phyloP scores from a whole-genome alignment of 345 rosid genomes.

The Eutrema heterophyllum region DNA sequence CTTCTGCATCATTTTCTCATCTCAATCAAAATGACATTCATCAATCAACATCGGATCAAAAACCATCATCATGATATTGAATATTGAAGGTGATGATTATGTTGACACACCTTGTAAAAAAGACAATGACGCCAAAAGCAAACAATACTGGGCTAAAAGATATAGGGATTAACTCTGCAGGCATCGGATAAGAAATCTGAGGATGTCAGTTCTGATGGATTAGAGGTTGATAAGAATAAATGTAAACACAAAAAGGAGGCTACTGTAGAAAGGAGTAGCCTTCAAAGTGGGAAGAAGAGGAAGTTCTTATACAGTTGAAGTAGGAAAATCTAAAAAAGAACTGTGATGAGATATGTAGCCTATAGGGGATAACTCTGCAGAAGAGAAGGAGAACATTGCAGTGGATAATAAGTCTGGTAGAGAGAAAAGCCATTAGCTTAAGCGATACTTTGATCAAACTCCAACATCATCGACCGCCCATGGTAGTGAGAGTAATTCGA shows the following conservation, averaged over 20 bases:
- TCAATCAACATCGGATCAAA: background rate
- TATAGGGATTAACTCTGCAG: conserved; percentile 10
- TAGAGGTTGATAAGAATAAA: conserved; percentile 2
- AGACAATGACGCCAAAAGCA: conserved; percentile 2
- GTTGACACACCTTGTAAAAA: background rate
- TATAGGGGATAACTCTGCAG: conserved; percentile 18
- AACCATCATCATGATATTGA: too few species aligned
- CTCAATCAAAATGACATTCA: conserved; percentile 30
- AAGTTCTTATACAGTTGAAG: conserved; percentile 30
- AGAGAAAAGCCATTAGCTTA: conserved; percentile 14
- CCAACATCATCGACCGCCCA: too few species aligned
- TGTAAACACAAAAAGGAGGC: conserved; percentile 19
- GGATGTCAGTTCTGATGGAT: conserved; percentile 13
- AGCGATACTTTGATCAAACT: too few species aligned
- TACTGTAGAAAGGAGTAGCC: conserved; percentile 9
- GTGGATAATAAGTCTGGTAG: conserved; percentile 16
- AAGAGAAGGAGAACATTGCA: conserved; percentile 48
- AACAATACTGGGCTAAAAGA: conserved; percentile 21
- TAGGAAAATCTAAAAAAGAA: conserved; percentile 26
- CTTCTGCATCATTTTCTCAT: conserved; percentile 26
- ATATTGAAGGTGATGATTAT: too few species aligned
- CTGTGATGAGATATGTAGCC: too few species aligned
- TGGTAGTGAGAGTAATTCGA: too few species aligned
- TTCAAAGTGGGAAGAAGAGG: conserved; percentile 26
- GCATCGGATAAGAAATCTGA: conserved; percentile 25